phyloP scores from a whole-genome alignment of 225 moss, liverwort and hornwort genomes.

The Sphagnum tenellum region DNA sequence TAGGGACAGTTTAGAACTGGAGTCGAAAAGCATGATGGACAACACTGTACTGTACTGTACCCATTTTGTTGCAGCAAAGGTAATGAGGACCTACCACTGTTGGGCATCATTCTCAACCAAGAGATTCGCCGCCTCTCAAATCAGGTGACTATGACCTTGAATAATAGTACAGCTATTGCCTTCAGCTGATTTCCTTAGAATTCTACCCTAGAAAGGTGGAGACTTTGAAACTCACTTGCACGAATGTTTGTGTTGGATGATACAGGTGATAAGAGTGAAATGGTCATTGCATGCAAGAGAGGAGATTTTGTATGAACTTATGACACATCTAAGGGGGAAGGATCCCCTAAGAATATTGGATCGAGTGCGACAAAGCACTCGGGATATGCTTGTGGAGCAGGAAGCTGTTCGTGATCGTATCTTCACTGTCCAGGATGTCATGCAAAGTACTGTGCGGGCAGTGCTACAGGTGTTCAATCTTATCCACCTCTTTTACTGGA shows the following conservation, averaged over 20 bases:
- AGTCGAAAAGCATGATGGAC: too few species aligned
- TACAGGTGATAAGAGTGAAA: constrained; percentile 86
- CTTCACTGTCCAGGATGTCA: constrained; percentile 90
- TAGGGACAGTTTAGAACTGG: background rate
- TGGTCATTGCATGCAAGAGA: constrained; percentile 93
- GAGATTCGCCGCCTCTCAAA: constrained; percentile 76
- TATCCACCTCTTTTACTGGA: background rate
- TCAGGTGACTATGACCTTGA: constrained; percentile 34
- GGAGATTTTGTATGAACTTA: constrained; percentile 80
- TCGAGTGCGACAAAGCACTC: constrained; percentile 51
- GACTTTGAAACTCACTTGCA: too few species aligned
- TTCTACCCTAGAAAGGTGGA: background rate
- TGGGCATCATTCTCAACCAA: constrained; percentile 90
- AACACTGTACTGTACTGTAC: too few species aligned
- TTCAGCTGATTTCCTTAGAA: constrained; percentile 1
- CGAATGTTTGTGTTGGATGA: too few species aligned
- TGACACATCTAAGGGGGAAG: constrained; percentile 53
- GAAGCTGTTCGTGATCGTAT: constrained; percentile 73
- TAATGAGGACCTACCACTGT: constrained; percentile 62
- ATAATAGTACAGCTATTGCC: background rate
- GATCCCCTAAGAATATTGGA: constrained; percentile 29
- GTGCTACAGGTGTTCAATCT: constrained; percentile 35
- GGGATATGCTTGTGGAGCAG: constrained; percentile 74
- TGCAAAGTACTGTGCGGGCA: constrained; percentile 75
- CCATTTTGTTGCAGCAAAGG: constrained; percentile 29